Percentiles rank a stretch among this genome's conserved stretches.
Conservation (phyloP, 352 stramenopile genomes). For the Phytophthora ohioensis region DNA sequence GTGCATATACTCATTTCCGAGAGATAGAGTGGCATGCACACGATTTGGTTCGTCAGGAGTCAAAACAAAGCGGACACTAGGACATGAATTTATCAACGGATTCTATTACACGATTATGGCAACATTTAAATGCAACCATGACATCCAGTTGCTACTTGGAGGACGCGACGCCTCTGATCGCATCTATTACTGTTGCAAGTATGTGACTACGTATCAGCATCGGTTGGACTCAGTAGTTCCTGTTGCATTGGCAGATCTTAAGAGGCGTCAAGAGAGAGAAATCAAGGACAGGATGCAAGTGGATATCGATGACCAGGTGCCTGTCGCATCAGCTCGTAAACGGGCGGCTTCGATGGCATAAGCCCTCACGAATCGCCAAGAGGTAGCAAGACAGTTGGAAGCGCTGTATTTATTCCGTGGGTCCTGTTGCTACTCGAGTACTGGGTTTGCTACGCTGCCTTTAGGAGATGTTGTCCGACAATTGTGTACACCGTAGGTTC, state of each 20-base stretch:
- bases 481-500: background rate
- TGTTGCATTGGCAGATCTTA: background rate
- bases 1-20: background rate
- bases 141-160: conserved; percentile 2
- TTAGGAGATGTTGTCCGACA: conserved; percentile 1
- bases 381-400: background rate
- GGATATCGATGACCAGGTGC: background rate
- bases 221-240: conserved; percentile 2
- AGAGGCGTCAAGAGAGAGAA: background rate
- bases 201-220: conserved; percentile 10
- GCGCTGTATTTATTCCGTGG: background rate
- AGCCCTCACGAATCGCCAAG: conserved; percentile 3
- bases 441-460: background rate
- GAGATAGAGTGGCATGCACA: background rate
- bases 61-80: background rate
- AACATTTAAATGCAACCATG: background rate
- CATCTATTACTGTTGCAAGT: conserved; percentile 10
- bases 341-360: conserved; percentile 4
- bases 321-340: background rate
- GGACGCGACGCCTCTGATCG: background rate
- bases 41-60: background rate
- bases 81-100: conserved; percentile 1
- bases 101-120: conserved; percentile 3
- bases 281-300: background rate
- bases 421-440: conserved; percentile 8